Evolutionary conservation across 2,329 filamentous ascomycete species (phyloP).

Genomic region (Chrysoporthe cubensis): DNA sequence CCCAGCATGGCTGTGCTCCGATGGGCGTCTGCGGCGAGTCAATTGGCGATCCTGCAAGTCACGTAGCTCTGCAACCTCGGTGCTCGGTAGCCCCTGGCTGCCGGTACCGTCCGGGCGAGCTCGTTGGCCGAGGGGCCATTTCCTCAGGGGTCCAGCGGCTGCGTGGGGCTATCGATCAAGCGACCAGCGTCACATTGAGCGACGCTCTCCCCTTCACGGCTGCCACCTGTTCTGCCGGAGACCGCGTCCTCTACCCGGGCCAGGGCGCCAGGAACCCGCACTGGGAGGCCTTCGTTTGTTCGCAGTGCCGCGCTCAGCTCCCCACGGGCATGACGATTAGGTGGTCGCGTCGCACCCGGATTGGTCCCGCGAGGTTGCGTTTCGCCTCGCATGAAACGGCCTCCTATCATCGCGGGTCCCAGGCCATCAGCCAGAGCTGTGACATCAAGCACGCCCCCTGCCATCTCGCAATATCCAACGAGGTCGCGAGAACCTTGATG

Average conservation of each 20-base stretch:
- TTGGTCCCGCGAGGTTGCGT: slow-evolving; percentile 10
- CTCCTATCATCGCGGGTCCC: neutral
- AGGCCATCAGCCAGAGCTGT: neutral
- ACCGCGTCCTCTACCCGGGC: neutral
- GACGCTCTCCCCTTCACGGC: neutral
- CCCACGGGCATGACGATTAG: neutral
- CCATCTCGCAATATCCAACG: slow-evolving; percentile 3
- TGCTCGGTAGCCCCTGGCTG: slow-evolving; percentile 9
- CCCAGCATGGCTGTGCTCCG: slow-evolving; percentile 9
- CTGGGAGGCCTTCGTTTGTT: neutral
- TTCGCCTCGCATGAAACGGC: slow-evolving; percentile 9
- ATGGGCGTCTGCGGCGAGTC: neutral
- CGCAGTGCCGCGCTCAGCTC: neutral
- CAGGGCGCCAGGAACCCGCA: neutral
- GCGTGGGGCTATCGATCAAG: neutral
- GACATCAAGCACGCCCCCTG: slow-evolving; percentile 15
- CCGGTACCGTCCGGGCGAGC: slow-evolving; percentile 7
- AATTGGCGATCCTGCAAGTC: slow-evolving; percentile 7
- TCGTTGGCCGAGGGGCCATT: slow-evolving; percentile 6
- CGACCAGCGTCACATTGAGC: neutral
- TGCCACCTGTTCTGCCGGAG: slow-evolving; percentile 3
- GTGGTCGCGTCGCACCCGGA: slow-evolving; percentile 1
- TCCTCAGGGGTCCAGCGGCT: slow-evolving; percentile 8
- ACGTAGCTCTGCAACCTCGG: slow-evolving; percentile 10
- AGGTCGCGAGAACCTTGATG: neutral